Percentiles rank a stretch among this genome's conserved stretches.
Conservation (phyloP, 2,329 filamentous ascomycete genomes). For the Exophiala lecanii-corni region DNA sequence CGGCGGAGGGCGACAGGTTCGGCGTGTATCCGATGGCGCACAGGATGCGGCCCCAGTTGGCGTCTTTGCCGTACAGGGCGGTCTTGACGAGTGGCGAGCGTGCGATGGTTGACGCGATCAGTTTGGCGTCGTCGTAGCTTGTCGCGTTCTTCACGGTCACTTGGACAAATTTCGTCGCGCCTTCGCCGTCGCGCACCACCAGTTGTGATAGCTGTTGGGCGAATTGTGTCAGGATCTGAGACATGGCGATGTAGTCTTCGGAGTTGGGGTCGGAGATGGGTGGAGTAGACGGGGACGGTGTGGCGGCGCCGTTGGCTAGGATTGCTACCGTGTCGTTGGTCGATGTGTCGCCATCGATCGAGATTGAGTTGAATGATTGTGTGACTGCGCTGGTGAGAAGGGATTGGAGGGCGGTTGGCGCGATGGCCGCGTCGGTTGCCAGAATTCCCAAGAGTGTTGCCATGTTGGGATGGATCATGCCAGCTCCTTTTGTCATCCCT, state of each 20-base stretch:
- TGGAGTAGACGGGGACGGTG: conserved; percentile 57
- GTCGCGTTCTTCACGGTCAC: conserved; percentile 74
- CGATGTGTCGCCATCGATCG: conserved; percentile 92
- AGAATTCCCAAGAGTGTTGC: conserved; percentile 88
- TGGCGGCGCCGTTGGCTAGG: conserved; percentile 90
- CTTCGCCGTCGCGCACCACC: conserved; percentile 92
- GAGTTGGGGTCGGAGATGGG: conserved; percentile 29
- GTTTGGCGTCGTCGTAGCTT: conserved; percentile 65
- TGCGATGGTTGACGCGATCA: conserved; percentile 82
- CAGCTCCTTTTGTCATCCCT: conserved; percentile 95
- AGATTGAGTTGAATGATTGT: conserved; percentile 92
- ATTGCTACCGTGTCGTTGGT: conserved; percentile 95
- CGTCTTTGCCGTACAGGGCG: conserved; percentile 91
- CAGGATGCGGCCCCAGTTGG: conserved; percentile 96
- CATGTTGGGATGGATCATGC: conserved; percentile 99
- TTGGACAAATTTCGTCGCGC: conserved; percentile 96
- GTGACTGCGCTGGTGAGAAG: conserved; percentile 71
- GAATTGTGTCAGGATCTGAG: conserved; percentile 68
- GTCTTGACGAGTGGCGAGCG: conserved; percentile 94
- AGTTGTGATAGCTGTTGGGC: conserved; percentile 82
- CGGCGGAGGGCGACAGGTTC: conserved; percentile 30
- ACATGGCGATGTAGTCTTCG: conserved; percentile 66
- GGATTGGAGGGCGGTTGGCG: conserved; percentile 59
- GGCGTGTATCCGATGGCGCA: conserved; percentile 78
- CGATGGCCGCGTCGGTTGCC: conserved; percentile 83